These are phyloP conservation scores for Clohesyomyces aquaticus DNA, from an alignment of 495 filamentous ascomycete genomes.

Conservation along the genomic window DNA sequence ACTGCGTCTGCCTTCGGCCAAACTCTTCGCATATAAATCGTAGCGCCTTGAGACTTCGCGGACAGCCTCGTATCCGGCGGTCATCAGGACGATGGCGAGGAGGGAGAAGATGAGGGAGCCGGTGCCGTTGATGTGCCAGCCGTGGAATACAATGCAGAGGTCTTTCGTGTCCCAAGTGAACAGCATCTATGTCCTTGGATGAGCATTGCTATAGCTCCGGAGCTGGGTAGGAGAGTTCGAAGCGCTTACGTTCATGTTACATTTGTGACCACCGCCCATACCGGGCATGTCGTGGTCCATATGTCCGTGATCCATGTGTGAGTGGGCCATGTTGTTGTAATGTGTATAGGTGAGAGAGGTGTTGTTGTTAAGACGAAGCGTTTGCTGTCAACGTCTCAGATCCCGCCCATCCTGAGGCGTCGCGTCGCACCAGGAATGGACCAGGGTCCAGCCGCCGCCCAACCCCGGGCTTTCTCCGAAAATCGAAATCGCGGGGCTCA, in stretches of 20 bases:
- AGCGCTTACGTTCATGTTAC: conserved; percentile 77
- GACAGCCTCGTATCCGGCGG: conserved; percentile 88
- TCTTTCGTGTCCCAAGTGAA: conserved; percentile 93
- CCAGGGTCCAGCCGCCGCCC: no score
- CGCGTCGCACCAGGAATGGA: background rate
- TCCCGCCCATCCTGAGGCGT: background rate
- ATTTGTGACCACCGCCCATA: conserved; percentile 53
- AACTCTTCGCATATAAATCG: conserved; percentile 52
- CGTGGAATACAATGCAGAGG: conserved; percentile 92
- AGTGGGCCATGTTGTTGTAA: conserved; percentile 35
- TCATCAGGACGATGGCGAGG: conserved; percentile 75
- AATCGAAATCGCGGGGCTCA: no score
- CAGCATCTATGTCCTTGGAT: conserved; percentile 68
- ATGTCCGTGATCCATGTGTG: conserved; percentile 58
- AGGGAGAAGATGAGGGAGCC: conserved; percentile 77
- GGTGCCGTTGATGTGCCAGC: conserved; percentile 82
- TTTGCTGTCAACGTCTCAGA: background rate
- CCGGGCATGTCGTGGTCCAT: conserved; percentile 52
- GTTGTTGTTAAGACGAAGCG: background rate
- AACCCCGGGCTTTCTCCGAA: no score
- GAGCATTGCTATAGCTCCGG: background rate
- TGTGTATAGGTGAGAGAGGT: background rate
- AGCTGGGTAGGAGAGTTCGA: background rate
- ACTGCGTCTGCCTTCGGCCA: conserved; percentile 15
- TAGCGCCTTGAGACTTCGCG: conserved; percentile 76